These are phyloP conservation scores for Coix lacrymajobi DNA, from an alignment of 176 grass and related monocot species.

Conservation along the genomic window DNA sequence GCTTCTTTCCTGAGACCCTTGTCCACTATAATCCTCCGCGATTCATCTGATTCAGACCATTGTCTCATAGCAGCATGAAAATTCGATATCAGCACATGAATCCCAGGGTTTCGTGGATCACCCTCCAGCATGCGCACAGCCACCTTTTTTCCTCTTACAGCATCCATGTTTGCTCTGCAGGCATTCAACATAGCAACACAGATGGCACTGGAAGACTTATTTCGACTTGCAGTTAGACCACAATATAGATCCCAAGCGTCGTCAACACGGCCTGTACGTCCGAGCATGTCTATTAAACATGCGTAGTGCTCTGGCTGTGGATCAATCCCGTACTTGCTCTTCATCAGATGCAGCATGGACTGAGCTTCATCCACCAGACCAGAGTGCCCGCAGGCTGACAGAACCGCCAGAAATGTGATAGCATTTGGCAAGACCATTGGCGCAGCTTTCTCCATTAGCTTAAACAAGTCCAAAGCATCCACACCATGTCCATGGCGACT, in stretches of 20 bases:
- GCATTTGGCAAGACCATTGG: constrained; percentile 44
- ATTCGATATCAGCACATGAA: constrained; percentile 51
- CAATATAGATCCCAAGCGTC: constrained; percentile 66
- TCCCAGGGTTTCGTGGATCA: constrained; percentile 39
- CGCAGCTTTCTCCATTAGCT: constrained; percentile 34
- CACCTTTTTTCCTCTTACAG: constrained; percentile 45
- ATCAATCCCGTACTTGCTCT: constrained; percentile 41
- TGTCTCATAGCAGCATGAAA: constrained; percentile 38
- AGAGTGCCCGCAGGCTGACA: constrained; percentile 57
- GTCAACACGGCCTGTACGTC: constrained; percentile 45
- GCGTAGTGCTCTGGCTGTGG: constrained; percentile 45
- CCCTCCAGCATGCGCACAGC: constrained; percentile 33
- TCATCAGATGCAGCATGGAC: constrained; percentile 42
- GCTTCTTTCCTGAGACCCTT: constrained; percentile 52
- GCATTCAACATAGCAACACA: constrained; percentile 55
- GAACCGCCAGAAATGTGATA: constrained; percentile 52
- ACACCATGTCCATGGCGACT: constrained; percentile 33
- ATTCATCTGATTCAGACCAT: constrained; percentile 37
- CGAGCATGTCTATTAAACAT: constrained; percentile 55
- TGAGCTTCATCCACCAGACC: constrained; percentile 56
- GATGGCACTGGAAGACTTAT: constrained; percentile 28
- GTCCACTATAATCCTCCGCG: constrained; percentile 38
- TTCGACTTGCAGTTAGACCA: constrained; percentile 5
- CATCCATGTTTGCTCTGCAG: constrained; percentile 45
- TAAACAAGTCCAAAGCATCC: constrained; percentile 47